Percentiles rank a stretch among this genome's conserved stretches.
Evolutionary conservation across 1,139 yeast genomes (phyloP).

Genomic region (Pichiaceae sp.): DNA sequence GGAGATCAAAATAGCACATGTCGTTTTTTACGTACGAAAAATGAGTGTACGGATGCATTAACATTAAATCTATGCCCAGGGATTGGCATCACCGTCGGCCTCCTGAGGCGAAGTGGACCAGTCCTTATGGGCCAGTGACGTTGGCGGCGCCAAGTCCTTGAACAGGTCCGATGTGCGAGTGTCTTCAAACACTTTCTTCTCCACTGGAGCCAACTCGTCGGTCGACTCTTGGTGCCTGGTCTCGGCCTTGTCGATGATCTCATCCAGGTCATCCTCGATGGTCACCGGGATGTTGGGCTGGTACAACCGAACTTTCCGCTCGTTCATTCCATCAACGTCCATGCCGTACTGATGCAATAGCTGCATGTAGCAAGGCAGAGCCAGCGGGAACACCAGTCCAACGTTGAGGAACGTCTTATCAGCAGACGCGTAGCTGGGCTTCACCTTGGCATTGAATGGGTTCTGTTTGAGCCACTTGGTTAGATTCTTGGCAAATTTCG

Average conservation of each 20-base stretch:
- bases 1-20: no score
- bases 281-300: slow-evolving; percentile 59
- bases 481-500: slow-evolving; percentile 43
- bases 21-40: no score
- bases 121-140: slow-evolving; percentile 41
- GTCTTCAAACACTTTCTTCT: slow-evolving; percentile 5
- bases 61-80: slow-evolving; percentile 18
- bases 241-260: slow-evolving; percentile 38
- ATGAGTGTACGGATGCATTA: no score
- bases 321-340: slow-evolving; percentile 43
- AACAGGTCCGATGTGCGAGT: slow-evolving; percentile 32
- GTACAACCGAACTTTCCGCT: slow-evolving; percentile 36
- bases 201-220: slow-evolving; percentile 5
- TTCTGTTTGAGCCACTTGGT: slow-evolving; percentile 25
- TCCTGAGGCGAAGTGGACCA: slow-evolving; percentile 16
- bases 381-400: slow-evolving; percentile 39
- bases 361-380: slow-evolving; percentile 53
- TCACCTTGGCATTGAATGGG: slow-evolving; percentile 28
- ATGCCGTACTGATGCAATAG: slow-evolving; percentile 54
- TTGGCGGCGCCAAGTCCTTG: slow-evolving; percentile 41
- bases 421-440: slow-evolving; percentile 26
- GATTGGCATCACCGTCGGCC: slow-evolving; percentile 19
- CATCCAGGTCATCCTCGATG: slow-evolving; percentile 56
- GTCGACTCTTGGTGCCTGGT: slow-evolving; percentile 5
- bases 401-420: slow-evolving; percentile 41